Conservation (phyloP, 192 early-diverging fungal genomes). For the Umbelopsis isabellina region DNA sequence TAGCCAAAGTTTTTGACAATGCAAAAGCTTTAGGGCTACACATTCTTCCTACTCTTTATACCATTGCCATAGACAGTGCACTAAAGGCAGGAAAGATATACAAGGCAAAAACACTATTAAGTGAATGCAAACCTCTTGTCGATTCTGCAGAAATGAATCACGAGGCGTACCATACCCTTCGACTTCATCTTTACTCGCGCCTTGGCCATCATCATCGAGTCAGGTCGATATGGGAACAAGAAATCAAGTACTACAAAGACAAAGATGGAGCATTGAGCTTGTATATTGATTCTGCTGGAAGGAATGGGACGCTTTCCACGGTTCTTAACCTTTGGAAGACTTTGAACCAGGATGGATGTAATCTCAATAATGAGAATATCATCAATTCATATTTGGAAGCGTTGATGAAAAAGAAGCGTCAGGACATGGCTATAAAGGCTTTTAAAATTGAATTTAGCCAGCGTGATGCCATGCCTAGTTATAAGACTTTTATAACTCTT, state of each 20-base stretch:
- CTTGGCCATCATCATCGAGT: not conserved
- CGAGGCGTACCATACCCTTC: not conserved
- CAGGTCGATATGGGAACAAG: not conserved
- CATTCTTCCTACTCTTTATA: not conserved
- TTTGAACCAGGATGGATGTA: not conserved
- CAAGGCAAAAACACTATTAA: not conserved
- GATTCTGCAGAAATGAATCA: not conserved
- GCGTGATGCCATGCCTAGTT: not conserved
- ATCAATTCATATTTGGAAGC: conserved; percentile 15
- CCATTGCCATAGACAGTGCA: not conserved
- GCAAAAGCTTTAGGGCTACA: not conserved
- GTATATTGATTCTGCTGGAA: conserved; percentile 2
- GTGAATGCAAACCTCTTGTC: not conserved
- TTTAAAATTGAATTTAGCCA: not conserved
- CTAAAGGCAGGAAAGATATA: not conserved
- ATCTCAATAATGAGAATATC: conserved; percentile 7
- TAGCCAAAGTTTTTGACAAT: not conserved
- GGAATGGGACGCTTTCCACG: not conserved
- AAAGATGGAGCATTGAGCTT: not conserved
- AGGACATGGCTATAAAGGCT: not conserved
- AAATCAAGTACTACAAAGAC: not conserved
- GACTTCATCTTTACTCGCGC: conserved; percentile 7
- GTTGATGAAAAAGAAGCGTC: not conserved
- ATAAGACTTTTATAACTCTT: conserved; percentile 2
- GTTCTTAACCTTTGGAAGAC: not conserved